phyloP scores from a whole-genome alignment of 495 filamentous ascomycete species.

The Glonium stellatum region DNA sequence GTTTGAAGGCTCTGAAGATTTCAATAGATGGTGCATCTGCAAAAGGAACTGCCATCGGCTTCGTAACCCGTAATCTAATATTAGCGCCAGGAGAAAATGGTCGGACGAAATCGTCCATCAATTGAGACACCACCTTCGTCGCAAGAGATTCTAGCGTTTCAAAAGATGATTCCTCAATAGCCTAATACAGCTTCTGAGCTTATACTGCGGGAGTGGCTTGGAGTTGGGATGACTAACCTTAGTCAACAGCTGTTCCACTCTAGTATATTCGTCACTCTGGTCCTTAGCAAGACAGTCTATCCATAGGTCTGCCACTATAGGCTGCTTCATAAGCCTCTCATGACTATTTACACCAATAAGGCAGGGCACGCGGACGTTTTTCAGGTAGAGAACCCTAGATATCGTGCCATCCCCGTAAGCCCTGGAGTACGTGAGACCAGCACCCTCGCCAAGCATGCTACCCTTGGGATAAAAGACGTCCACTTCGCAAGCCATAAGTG shows the following conservation, averaged over 20 bases:
- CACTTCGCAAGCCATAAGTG: slow-evolving; percentile 9
- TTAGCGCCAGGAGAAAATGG: slow-evolving; percentile 13
- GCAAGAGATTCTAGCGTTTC: slow-evolving; percentile 58
- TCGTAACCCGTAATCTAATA: slow-evolving; percentile 48
- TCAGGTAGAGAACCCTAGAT: slow-evolving; percentile 30
- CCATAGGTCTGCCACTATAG: slow-evolving; percentile 48
- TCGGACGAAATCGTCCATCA: slow-evolving; percentile 33
- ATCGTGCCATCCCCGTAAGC: not conserved
- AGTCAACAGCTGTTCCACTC: slow-evolving; percentile 45
- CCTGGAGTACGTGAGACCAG: slow-evolving; percentile 3
- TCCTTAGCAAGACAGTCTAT: slow-evolving; percentile 41
- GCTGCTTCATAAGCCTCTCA: slow-evolving; percentile 52
- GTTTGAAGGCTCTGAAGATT: slow-evolving; percentile 27
- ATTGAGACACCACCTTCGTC: slow-evolving; percentile 38
- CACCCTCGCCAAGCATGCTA: slow-evolving; percentile 33
- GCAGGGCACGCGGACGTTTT: slow-evolving; percentile 48
- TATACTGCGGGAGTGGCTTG: not conserved
- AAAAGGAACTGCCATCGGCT: slow-evolving; percentile 52
- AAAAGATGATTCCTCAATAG: slow-evolving; percentile 50
- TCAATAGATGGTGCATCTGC: slow-evolving; percentile 53
- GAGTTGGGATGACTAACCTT: slow-evolving; percentile 39
- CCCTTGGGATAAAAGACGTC: slow-evolving; percentile 33
- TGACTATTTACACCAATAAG: slow-evolving; percentile 56
- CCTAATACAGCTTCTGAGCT: slow-evolving; percentile 31
- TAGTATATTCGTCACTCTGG: slow-evolving; percentile 40